Conservation (phyloP, 2,329 filamentous ascomycete genomes). For the Macrophomina pseudophaseolina region DNA sequence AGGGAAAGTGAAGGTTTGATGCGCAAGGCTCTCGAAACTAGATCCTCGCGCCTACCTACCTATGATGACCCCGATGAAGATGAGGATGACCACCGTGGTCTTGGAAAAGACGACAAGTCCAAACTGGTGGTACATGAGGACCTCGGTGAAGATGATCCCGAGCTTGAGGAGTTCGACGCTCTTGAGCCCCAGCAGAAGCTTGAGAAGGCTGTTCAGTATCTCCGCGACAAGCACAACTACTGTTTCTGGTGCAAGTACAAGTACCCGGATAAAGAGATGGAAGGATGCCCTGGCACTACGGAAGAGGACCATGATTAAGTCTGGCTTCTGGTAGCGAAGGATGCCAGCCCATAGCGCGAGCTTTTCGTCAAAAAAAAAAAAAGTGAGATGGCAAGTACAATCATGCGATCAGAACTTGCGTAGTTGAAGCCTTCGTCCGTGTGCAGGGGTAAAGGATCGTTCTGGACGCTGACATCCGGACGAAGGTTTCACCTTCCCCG, state of each 20-base stretch:
- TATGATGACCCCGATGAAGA: conserved; percentile 74
- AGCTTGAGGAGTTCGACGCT: conserved; percentile 79
- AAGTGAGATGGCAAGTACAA: too few relatives aligned
- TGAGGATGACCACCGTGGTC: conserved; percentile 71
- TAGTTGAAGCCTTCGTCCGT: too few relatives aligned
- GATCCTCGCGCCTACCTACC: conserved; percentile 65
- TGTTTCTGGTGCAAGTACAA: conserved; percentile 96
- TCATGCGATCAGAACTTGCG: too few relatives aligned
- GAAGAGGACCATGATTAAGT: conserved; percentile 79
- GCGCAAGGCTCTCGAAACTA: conserved; percentile 70
- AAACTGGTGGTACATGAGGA: conserved; percentile 68
- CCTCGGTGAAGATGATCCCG: conserved; percentile 77
- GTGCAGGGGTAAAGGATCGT: too few relatives aligned
- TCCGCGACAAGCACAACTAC: conserved; percentile 76
- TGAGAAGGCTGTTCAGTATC: conserved; percentile 66
- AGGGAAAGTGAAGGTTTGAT: conserved; percentile 70
- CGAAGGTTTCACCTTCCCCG: too few relatives aligned
- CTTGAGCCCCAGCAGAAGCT: conserved; percentile 71
- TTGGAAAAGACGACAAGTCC: conserved; percentile 62
- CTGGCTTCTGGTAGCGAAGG: too few relatives aligned
- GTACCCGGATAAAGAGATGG: conserved; percentile 76
- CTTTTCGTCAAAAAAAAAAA: too few relatives aligned
- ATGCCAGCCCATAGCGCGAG: too few relatives aligned
- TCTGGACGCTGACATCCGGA: too few relatives aligned
- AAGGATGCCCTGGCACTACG: conserved; percentile 83